phyloP scores from a whole-genome alignment of 345 rosid species.

The Heritiera fomes region DNA sequence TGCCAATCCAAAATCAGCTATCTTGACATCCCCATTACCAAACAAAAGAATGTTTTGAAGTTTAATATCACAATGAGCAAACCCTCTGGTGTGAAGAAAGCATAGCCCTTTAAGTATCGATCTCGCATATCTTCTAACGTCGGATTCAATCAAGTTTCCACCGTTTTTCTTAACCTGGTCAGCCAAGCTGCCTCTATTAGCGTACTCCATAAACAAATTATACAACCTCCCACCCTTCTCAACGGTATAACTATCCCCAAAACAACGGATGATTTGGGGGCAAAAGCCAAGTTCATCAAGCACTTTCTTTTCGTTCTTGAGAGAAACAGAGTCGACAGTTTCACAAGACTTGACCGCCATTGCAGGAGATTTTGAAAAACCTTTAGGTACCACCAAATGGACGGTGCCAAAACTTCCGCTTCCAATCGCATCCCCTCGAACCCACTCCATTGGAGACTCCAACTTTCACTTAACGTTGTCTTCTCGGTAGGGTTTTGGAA shows the following conservation, averaged over 20 bases:
- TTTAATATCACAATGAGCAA: slow-evolving; percentile 72
- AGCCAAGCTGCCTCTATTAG: slow-evolving; percentile 68
- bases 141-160: slow-evolving; percentile 52
- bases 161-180: slow-evolving; percentile 34
- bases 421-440: slow-evolving; percentile 67
- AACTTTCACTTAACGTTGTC: not conserved
- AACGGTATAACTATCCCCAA: slow-evolving; percentile 44
- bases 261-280: slow-evolving; percentile 52
- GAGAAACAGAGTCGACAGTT: slow-evolving; percentile 32
- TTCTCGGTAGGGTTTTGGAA: not conserved
- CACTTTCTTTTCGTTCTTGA: slow-evolving; percentile 55
- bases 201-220: slow-evolving; percentile 70
- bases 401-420: slow-evolving; percentile 70
- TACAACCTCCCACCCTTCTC: slow-evolving; percentile 49
- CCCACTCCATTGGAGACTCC: slow-evolving; percentile 53
- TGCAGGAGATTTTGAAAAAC: slow-evolving; percentile 32
- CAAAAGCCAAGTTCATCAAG: slow-evolving; percentile 44
- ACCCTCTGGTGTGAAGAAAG: slow-evolving; percentile 63
- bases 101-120: slow-evolving; percentile 56
- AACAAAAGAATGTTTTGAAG: slow-evolving; percentile 59
- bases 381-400: slow-evolving; percentile 40
- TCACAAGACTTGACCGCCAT: slow-evolving; percentile 76
- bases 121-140: slow-evolving; percentile 47
- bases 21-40: slow-evolving; percentile 44
- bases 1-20: slow-evolving; percentile 80